Conservation (phyloP, 441 rosid genomes). For the Bruguiera hainesii region DNA sequence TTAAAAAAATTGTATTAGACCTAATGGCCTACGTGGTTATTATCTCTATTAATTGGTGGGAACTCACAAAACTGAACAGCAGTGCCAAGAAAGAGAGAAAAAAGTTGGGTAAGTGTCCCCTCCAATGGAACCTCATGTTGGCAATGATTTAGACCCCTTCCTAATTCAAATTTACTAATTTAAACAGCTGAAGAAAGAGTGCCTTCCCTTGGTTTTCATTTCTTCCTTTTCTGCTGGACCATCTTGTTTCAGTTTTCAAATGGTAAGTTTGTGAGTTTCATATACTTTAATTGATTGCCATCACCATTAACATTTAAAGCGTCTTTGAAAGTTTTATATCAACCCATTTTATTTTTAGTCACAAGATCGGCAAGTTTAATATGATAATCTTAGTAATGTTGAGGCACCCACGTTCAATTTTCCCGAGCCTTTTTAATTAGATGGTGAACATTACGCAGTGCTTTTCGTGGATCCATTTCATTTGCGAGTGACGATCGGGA, state of each 20-base stretch:
- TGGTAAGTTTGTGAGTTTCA: neutral
- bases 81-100: neutral
- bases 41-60: neutral
- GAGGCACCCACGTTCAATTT: neutral
- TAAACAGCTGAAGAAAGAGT: neutral
- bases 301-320: too few species aligned
- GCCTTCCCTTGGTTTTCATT: neutral
- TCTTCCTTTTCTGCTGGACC: neutral
- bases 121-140: conserved; percentile 28
- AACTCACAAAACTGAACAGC: neutral
- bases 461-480: neutral
- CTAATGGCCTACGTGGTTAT: neutral
- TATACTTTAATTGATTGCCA: neutral
- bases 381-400: neutral
- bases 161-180: conserved; percentile 11
- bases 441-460: neutral
- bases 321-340: too few species aligned
- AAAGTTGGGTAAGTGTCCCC: conserved; percentile 21
- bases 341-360: too few species aligned
- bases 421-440: neutral
- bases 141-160: conserved; percentile 15
- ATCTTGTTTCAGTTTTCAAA: neutral
- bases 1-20: conserved; percentile 6
- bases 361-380: too few species aligned
- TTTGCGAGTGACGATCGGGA: too few species aligned